phyloP scores from a whole-genome alignment of 2,329 filamentous ascomycete genomes.

The Penicillium sp. region DNA sequence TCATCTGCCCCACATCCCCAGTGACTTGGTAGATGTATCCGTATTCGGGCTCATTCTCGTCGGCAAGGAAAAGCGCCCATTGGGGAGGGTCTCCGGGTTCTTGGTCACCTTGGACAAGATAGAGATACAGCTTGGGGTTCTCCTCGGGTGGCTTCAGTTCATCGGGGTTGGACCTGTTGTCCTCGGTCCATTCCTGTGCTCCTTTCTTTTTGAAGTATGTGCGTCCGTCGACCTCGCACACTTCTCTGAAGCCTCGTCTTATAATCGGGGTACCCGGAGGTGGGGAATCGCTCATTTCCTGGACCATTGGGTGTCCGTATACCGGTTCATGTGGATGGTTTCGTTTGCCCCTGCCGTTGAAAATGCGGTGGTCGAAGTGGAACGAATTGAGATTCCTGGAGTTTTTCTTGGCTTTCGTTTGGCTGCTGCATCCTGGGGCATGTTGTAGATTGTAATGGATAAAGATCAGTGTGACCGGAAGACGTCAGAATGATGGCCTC shows the following conservation, averaged over 20 bases:
- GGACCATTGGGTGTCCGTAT: not conserved
- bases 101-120: conserved; percentile 23
- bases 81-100: conserved; percentile 20
- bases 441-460: not conserved
- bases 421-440: too few relatives aligned
- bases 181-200: conserved; percentile 19
- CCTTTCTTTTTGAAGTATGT: conserved; percentile 18
- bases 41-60: conserved; percentile 20
- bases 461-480: too few relatives aligned
- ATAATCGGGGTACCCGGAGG: conserved; percentile 4
- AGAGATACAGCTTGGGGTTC: conserved; percentile 16
- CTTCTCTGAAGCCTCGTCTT: conserved; percentile 19
- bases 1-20: conserved; percentile 27
- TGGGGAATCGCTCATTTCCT: conserved; percentile 7
- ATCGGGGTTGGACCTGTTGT: not conserved
- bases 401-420: not conserved
- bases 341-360: not conserved
- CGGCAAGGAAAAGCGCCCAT: conserved; percentile 26
- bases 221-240: conserved; percentile 19
- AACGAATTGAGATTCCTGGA: not conserved
- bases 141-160: not conserved
- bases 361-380: not conserved
- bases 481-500: too few relatives aligned
- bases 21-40: conserved; percentile 27
- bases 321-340: not conserved